These are phyloP conservation scores for Megacollybia marginata DNA, from an alignment of 768 basidiomycete species.

Conservation along the genomic window DNA sequence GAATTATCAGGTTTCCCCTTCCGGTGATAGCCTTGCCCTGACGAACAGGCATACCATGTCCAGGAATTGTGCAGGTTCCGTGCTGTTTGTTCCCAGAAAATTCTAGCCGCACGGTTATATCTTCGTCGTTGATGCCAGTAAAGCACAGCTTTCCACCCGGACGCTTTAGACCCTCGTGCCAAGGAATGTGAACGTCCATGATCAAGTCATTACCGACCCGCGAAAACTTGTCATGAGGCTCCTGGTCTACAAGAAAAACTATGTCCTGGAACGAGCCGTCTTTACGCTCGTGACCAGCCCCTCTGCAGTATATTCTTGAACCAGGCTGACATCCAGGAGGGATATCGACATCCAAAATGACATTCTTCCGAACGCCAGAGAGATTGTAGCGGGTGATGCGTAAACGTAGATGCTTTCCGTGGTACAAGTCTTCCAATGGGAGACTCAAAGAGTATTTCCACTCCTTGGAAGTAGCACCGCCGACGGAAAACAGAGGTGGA, in stretches of 20 bases:
- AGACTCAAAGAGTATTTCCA: conserved; percentile 63
- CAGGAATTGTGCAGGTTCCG: conserved; percentile 43
- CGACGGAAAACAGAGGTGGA: conserved; percentile 33
- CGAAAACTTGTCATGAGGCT: conserved; percentile 48
- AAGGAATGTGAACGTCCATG: conserved; percentile 47
- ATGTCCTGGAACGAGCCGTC: conserved; percentile 56
- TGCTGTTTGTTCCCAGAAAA: conserved; percentile 33
- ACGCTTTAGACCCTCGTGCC: conserved; percentile 40
- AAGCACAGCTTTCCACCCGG: conserved; percentile 44
- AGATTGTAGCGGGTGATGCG: conserved; percentile 50
- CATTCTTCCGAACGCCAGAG: conserved; percentile 40
- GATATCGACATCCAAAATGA: conserved; percentile 53
- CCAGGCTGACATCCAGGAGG: conserved; percentile 56
- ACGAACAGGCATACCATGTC: conserved; percentile 65
- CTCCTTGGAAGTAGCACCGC: conserved; percentile 41
- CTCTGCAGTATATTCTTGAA: conserved; percentile 51
- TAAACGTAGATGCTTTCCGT: conserved; percentile 39
- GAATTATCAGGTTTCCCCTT: conserved; percentile 56
- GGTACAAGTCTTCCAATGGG: conserved; percentile 55
- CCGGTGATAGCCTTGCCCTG: conserved; percentile 44
- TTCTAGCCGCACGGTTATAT: conserved; percentile 43
- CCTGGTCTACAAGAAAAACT: conserved; percentile 57
- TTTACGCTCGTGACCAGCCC: conserved; percentile 60
- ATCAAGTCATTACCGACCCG: conserved; percentile 52
- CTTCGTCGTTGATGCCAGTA: conserved; percentile 51